phyloP scores from a whole-genome alignment of 208 protist genomes.

The Histomonas meleagridis region DNA sequence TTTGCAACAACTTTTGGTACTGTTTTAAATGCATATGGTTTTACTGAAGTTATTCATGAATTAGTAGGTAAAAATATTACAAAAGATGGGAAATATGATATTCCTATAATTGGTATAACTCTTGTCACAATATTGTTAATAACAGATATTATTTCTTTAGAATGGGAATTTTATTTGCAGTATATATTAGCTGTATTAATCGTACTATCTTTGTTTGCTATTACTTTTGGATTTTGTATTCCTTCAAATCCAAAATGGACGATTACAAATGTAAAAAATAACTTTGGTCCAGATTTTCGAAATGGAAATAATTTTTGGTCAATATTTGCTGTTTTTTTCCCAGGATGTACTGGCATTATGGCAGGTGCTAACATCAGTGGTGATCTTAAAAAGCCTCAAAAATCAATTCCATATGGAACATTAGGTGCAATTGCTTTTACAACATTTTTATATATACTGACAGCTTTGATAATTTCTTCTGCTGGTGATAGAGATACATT shows the following conservation, averaged over 20 bases:
- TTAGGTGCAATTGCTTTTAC: background rate
- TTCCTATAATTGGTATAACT: background rate
- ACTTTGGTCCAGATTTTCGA: background rate
- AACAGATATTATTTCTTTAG: background rate
- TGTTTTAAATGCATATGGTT: background rate
- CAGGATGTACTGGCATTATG: constrained; percentile 63
- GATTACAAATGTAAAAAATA: background rate
- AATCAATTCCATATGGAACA: constrained; percentile 53
- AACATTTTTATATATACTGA: background rate
- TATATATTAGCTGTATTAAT: background rate
- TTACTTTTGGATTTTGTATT: background rate
- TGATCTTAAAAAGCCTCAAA: constrained; percentile 55
- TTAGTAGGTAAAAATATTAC: background rate
- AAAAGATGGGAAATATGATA: constrained; percentile 6
- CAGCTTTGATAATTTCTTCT: background rate
- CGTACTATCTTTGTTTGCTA: background rate
- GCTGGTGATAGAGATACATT: background rate
- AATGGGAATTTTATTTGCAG: background rate
- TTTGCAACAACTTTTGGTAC: background rate
- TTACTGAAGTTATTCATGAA: background rate
- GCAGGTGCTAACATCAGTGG: constrained; percentile 60
- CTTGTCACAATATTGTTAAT: background rate
- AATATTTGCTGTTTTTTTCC: constrained; percentile 60
- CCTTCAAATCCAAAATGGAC: constrained; percentile 2
- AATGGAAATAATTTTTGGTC: background rate